Base-by-base conservation (phyloP, 495 filamentous ascomycete species). In the Parmelia sp. region DNA sequence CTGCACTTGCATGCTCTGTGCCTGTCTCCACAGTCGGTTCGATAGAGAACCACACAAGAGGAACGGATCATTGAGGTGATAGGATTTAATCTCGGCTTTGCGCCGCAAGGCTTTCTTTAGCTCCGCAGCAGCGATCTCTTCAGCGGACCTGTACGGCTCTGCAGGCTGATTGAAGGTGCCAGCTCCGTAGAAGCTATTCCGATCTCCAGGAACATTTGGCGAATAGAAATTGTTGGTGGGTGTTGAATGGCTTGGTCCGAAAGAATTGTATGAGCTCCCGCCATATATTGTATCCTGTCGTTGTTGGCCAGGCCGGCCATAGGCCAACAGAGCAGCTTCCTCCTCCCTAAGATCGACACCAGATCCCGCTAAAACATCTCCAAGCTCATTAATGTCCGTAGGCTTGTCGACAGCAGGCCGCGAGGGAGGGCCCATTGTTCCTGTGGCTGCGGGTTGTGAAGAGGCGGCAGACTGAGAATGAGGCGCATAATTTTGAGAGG, bases 261-360 rank as follows among this genome's bases (percentile, higher is more conserved):
- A 77, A 10, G 74, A 75, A 23, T 57, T 68, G 36, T 58, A 57
- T 71, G 72, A 23, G 75, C 73, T 45, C 12, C 31, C 36, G 33
- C 53, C 57, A 49, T 59, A 63, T 23, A 42, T 63, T 25, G 58
- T 55, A 69, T 69, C 21, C 68, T 66, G 61, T 73, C 62, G 65
- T 65, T 66, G 49, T 49, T 77, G 39, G 53, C 69, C 69, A 7
- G 76, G 72, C 56, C 73, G 74, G 60, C 84, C 87, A 55, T 80
- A 79, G 63, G 82, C 81, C 27, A 86, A 82, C 62, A 92, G 74
- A 64, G 80, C 85, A 47, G 88, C 86, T 66, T 93, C 90, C 71
- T 96, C 92, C 71, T 88, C 90, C 59, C 84, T 83, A 2, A 96
- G 77, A 78, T 96, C 89, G 63, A 96, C 87, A 58, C 90, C 91